A percentile compares a stretch with the other conserved stretches of the same genome.
Conservation (phyloP, 148 eudicot species). For the Chenopodium berlandieri region DNA sequence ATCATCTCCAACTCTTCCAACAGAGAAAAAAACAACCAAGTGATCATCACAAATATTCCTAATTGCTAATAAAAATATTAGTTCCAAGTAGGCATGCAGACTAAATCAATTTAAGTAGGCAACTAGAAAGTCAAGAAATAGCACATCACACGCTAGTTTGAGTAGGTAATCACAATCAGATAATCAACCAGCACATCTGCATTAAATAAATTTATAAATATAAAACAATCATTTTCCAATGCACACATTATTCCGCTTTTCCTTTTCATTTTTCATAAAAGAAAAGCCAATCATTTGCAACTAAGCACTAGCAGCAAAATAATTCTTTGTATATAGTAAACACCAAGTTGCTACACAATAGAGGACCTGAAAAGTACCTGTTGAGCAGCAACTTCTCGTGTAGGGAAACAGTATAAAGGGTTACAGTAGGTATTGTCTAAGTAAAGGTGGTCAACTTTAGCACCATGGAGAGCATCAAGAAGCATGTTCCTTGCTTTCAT, state of each 20-base stretch:
- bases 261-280: not conserved
- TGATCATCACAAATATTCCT: not conserved
- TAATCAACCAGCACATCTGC: not conserved
- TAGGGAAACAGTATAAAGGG: slow-evolving; percentile 65
- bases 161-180: not conserved
- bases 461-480: slow-evolving; percentile 49
- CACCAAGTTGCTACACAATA: not conserved
- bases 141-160: not conserved
- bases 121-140: not conserved
- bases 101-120: not conserved
- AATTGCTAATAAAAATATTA: not conserved
- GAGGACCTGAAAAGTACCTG: slow-evolving; percentile 41
- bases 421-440: slow-evolving; percentile 84
- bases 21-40: not conserved
- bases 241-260: too few relatives aligned
- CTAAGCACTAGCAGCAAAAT: not conserved
- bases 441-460: slow-evolving; percentile 55
- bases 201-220: too few relatives aligned
- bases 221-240: not conserved
- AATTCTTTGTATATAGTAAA: not conserved
- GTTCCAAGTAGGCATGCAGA: not conserved
- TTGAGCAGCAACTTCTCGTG: slow-evolving; percentile 64
- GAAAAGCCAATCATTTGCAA: not conserved
- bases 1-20: too few relatives aligned
- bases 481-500: slow-evolving; percentile 57